Base-by-base conservation (phyloP, 2,329 filamentous ascomycete genomes). In the Arthrobotrys entomopaga region DNA sequence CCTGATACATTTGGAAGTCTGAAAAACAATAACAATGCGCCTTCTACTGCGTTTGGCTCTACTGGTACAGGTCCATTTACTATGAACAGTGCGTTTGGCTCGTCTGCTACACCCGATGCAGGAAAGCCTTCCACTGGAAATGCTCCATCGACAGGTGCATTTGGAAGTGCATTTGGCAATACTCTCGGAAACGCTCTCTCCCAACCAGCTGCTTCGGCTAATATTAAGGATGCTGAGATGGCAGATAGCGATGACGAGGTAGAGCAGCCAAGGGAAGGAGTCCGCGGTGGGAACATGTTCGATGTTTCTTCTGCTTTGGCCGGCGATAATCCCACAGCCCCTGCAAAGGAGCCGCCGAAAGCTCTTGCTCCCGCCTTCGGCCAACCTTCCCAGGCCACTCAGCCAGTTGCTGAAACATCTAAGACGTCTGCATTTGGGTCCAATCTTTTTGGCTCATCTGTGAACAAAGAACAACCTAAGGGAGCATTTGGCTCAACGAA, bases 141-240 rank as follows among this genome's bases (percentile, higher is more conserved):
- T 26, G 43, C 71, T 15, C 40, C 65, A 5, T 53, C 59, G 6
- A 15, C 71, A 7, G 71, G 71, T 10, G 58, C 65, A 22, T 75
- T 75, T 58, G 71, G 71, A 43, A 61, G 19, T n/a, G 65, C 58
- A 16, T 70, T 75, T 48, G 71, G 71, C 15, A 53, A 20, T 24
- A 48, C 71, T 26, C 65, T 75, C 29, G 71, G 70, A 67, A 58
- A 50, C 8, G 70, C 70, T 58, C 70, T 74, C 52, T 67, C 70
- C 19, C 70, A 75, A 49, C 64, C 64, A 70, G n/a, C 65, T 42
- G 71, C 48, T 65, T 50, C 71, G 11, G 59, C 57, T 66, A 65
- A 70, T 54, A 56, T 65, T 75, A 75, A 69, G 65, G 71, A 75
- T 52, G 71, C 67, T 50, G 71, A 75, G 59, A 75, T 75, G 71